Evolutionary conservation across 768 basidiomycete genomes (phyloP).

Genomic region (Boletellus ananiceps): DNA sequence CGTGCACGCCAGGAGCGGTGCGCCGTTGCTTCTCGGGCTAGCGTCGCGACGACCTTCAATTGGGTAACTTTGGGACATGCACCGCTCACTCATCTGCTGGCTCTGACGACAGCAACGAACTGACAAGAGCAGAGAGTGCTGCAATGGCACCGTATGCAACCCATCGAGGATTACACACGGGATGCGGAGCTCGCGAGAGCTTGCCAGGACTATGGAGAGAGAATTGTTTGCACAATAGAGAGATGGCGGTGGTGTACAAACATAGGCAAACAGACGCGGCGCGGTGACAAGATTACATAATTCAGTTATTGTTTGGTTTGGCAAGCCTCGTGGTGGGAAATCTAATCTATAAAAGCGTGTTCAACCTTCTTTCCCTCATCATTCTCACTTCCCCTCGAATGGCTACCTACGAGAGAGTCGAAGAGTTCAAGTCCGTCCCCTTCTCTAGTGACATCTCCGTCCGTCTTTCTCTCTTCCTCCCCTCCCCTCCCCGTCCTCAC

Average conservation of each 20-base stretch:
- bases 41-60: slow-evolving; percentile 50
- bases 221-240: slow-evolving; percentile 31
- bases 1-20: background rate
- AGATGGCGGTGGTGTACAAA: background rate
- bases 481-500: background rate
- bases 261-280: too few species aligned
- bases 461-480: slow-evolving; percentile 3
- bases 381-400: slow-evolving; percentile 30
- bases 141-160: too few species aligned
- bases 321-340: slow-evolving; percentile 22
- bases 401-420: slow-evolving; percentile 35
- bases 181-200: slow-evolving; percentile 62
- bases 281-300: background rate
- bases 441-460: slow-evolving; percentile 36
- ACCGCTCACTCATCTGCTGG: slow-evolving; percentile 11
- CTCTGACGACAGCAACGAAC: slow-evolving; percentile 33
- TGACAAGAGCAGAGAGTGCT: slow-evolving; percentile 43
- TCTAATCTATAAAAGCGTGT: slow-evolving; percentile 49
- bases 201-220: slow-evolving; percentile 45
- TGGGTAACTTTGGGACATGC: slow-evolving; percentile 41
- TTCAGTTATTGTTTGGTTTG: background rate
- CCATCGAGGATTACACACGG: slow-evolving; percentile 51
- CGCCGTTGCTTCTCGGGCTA: slow-evolving; percentile 43
- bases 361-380: slow-evolving; percentile 23
- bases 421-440: slow-evolving; percentile 26